Conservation (phyloP, 2,329 filamentous ascomycete species). For the Trichoderma simmonsii region DNA sequence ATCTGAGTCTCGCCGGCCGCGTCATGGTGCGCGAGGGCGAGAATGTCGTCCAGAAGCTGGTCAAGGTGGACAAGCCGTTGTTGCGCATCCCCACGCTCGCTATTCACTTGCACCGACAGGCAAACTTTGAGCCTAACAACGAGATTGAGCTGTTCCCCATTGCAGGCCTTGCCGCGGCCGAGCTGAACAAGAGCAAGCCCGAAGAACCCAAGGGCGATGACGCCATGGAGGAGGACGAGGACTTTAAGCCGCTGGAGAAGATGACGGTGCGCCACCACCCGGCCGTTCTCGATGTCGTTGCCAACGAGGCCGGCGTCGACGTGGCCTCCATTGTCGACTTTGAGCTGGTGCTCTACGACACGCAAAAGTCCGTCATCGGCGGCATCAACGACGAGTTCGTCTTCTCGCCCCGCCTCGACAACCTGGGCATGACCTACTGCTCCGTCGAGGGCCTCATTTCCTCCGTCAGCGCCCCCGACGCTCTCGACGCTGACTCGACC, state of each 20-base stretch:
- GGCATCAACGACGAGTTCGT: constrained; percentile 92
- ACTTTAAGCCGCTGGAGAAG: constrained; percentile 72
- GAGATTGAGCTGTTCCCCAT: constrained; percentile 96
- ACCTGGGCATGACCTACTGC: constrained; percentile 95
- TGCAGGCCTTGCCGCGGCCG: constrained; percentile 78
- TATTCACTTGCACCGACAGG: constrained; percentile 85
- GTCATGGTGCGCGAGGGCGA: constrained; percentile 74
- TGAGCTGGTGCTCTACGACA: constrained; percentile 95
- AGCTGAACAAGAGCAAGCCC: constrained; percentile 71
- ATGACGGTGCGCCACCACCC: constrained; percentile 85
- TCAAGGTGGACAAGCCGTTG: constrained; percentile 88
- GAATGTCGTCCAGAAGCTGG: constrained; percentile 75
- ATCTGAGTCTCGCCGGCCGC: constrained; percentile 84
- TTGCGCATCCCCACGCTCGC: constrained; percentile 90
- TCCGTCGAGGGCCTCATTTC: constrained; percentile 79
- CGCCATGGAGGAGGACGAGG: constrained; percentile 39
- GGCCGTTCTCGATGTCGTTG: constrained; percentile 80
- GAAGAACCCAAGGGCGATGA: constrained; percentile 37
- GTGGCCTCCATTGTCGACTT: constrained; percentile 81
- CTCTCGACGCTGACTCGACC: constrained; percentile 70
- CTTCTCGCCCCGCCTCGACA: constrained; percentile 93
- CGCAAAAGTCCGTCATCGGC: constrained; percentile 83
- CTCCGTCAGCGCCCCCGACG: constrained; percentile 61
- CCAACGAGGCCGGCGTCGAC: constrained; percentile 69
- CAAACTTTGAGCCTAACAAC: constrained; percentile 92